Conservation (phyloP, 225 moss, liverwort and hornwort genomes). For the Anthoceros angustus region DNA sequence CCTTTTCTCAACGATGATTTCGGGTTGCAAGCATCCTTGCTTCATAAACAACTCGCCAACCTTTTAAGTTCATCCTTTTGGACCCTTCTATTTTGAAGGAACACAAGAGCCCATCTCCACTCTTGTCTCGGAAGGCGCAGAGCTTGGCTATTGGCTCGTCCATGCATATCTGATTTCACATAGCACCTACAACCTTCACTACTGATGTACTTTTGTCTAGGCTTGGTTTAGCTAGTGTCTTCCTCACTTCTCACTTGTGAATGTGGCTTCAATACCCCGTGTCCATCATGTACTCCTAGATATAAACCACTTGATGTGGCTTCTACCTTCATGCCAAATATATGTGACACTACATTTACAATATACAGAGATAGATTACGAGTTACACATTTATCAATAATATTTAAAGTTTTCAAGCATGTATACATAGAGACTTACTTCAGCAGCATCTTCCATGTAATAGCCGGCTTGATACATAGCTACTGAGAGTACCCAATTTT, state of each 20-base stretch:
- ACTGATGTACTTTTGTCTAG: background rate
- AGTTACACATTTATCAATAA: background rate
- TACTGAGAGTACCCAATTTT: background rate
- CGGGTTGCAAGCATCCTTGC: background rate
- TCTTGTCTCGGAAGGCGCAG: too few species aligned
- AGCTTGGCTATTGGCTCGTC: too few species aligned
- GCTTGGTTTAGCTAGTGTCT: background rate
- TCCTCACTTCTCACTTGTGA: too few species aligned
- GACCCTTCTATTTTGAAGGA: too few species aligned
- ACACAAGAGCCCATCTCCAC: too few species aligned
- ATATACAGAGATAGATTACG: background rate
- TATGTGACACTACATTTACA: background rate
- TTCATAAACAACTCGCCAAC: too few species aligned
- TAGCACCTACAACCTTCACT: background rate
- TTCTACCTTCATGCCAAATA: background rate
- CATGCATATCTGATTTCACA: too few species aligned
- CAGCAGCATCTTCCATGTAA: conserved; percentile 1
- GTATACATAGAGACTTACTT: background rate
- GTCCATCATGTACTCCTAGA: conserved; percentile 1
- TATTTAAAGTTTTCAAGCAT: background rate
- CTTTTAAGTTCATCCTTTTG: background rate
- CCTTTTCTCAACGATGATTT: background rate
- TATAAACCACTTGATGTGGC: background rate
- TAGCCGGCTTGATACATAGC: background rate
- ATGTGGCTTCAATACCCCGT: background rate